These are phyloP conservation scores for Penicillium sp. DNA, from an alignment of 2,329 filamentous ascomycete genomes.

Conservation along the genomic window DNA sequence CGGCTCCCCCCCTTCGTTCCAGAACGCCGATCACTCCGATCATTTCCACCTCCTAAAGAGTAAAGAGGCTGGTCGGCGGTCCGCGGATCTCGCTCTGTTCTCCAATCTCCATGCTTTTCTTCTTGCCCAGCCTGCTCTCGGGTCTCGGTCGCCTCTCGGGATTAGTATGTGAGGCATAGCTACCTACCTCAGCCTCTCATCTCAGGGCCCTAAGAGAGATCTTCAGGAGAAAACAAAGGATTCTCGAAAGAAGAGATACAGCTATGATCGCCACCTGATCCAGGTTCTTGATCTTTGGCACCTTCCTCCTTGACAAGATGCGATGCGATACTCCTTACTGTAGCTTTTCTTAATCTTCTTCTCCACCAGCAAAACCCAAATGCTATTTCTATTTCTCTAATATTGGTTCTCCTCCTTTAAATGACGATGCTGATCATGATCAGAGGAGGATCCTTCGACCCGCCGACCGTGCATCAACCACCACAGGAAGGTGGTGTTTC, in stretches of 20 bases:
- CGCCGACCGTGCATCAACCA: constrained; percentile 9
- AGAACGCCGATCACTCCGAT: constrained; percentile 33
- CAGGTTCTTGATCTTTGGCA: not conserved
- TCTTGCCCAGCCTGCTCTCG: not conserved
- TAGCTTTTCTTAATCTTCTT: too few species aligned
- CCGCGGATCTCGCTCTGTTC: constrained; percentile 1
- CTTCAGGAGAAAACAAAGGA: constrained; percentile 27
- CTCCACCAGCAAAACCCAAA: not conserved
- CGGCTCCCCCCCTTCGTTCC: constrained; percentile 25
- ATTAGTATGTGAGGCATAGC: too few species aligned
- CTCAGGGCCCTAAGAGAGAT: constrained; percentile 11
- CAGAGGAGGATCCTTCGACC: constrained; percentile 1
- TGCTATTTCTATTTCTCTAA: not conserved
- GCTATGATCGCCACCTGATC: not conserved
- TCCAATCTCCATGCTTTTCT: not conserved
- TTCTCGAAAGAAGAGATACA: not conserved
- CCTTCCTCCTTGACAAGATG: constrained; percentile 9
- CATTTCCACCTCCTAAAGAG: constrained; percentile 14
- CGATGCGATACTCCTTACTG: too few species aligned
- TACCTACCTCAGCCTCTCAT: too few species aligned
- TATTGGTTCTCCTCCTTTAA: constrained; percentile 1
- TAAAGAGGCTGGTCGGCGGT: constrained; percentile 10
- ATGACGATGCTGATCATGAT: constrained; percentile 3
- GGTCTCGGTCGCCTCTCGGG: constrained; percentile 6
- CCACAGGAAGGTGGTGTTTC: not conserved